Conservation (phyloP, 345 rosid genomes). For the Gossypium raimondii region DNA sequence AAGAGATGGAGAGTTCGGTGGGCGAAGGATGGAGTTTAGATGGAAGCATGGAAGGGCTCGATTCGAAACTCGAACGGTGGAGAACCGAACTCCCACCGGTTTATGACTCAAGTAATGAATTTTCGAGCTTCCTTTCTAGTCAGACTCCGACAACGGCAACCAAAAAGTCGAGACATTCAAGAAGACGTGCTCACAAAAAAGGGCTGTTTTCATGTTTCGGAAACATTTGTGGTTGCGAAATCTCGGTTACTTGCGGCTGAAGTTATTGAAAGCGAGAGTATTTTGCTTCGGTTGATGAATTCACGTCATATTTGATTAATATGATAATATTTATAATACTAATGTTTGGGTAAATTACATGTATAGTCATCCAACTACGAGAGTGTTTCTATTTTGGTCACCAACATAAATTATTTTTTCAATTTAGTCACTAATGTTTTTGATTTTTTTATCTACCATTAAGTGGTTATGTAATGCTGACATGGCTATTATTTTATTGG, state of each 20-base stretch:
- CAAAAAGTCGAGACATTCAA: slow-evolving; percentile 21
- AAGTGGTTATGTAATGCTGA: too few relatives aligned
- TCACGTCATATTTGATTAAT: neutral
- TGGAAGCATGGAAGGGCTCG: slow-evolving; percentile 69
- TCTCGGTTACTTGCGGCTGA: slow-evolving; percentile 61
- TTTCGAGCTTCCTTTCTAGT: slow-evolving; percentile 33
- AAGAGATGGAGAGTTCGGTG: slow-evolving; percentile 51
- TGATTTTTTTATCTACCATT: too few relatives aligned
- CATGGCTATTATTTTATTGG: too few relatives aligned
- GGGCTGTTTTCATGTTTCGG: slow-evolving; percentile 69
- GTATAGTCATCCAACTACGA: too few relatives aligned
- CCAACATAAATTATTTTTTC: too few relatives aligned
- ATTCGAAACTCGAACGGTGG: slow-evolving; percentile 83
- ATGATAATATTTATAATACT: neutral
- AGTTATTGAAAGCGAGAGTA: neutral
- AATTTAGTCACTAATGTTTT: too few relatives aligned
- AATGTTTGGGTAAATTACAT: too few relatives aligned
- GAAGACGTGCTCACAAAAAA: slow-evolving; percentile 37
- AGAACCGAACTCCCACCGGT: slow-evolving; percentile 67
- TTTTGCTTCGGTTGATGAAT: too few relatives aligned
- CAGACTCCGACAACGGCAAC: neutral
- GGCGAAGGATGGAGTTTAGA: slow-evolving; percentile 52
- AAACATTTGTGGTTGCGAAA: slow-evolving; percentile 59
- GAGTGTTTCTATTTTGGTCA: too few relatives aligned
- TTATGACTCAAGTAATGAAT: slow-evolving; percentile 37